Evolutionary conservation across 1,284 basidiomycete genomes (phyloP), one percentile per base, ranked within the genome.

Genomic region (Puccinia polysora): DNA sequence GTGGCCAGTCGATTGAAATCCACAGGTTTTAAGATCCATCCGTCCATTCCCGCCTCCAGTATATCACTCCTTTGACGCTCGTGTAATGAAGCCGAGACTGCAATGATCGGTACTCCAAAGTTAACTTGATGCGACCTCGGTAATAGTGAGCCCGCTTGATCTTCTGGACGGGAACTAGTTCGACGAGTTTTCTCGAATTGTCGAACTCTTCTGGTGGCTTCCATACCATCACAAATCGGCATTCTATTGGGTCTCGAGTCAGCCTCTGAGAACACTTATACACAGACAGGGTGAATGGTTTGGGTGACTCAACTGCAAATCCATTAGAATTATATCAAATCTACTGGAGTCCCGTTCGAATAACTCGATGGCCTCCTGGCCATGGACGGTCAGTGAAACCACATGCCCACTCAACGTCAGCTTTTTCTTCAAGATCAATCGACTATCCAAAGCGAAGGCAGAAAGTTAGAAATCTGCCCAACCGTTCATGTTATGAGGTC

Each of bases 11-110:
- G 74, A 2, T 65, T 84, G 80, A 90, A 91, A 78, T 90, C 86
- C 74, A 91, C 87, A 0, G 89, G 90, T 80, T 91, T 91, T 73
- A 91, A 80, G n/a, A 91, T 84, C 89, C 89, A 91, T 8, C 89
- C 90, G 77, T 91, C 89, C 80, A 91, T 85, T 53, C 89, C 86
- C 53, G 84, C 81, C 25, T 82, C 80, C 4, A 81, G 80, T 73
- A 91, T 82, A 73, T 78, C 84, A 0, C 83, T 80, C 2, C 86
- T 82, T 78, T 89, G 86, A 30, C 82, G 80, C 75, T 89, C 88
- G 43, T 83, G 81, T 28, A 91, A 81, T 3, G 89, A 90, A 0
- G 89, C 89, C 10, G 88, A 90, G 3, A 93, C 89, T 3, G 89
- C 90, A 75, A 93, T 87, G 69, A 91, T 89, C 1, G 89, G 89